These are phyloP conservation scores for Skeletonema tropicum DNA, from an alignment of 108 stramenopile genomes.

Conservation along the genomic window DNA sequence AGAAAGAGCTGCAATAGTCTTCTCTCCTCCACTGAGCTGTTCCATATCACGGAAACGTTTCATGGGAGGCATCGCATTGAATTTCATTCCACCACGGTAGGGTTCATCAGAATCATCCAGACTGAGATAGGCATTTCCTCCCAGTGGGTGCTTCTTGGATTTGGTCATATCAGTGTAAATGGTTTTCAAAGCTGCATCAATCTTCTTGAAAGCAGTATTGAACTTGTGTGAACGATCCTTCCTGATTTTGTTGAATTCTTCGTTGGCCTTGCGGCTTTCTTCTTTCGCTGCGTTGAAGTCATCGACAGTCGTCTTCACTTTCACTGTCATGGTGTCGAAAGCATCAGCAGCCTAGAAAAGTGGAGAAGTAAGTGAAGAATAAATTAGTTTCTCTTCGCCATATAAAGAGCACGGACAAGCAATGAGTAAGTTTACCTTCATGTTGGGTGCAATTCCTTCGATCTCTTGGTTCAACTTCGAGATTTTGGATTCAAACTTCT, in stretches of 20 bases:
- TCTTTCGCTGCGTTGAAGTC: conserved; percentile 82
- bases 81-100: conserved; percentile 96
- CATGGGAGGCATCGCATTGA: conserved; percentile 99
- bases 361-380: conserved; percentile 1
- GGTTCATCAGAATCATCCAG: conserved; percentile 95
- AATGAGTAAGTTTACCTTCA: conserved; percentile 72
- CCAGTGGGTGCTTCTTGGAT: conserved; percentile 89
- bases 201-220: conserved; percentile 86
- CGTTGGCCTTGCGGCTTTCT: conserved; percentile 72
- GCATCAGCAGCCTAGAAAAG: conserved; percentile 76
- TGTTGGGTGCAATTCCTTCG: conserved; percentile 94
- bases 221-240: conserved; percentile 80
- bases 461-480: conserved; percentile 76
- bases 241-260: conserved; percentile 78
- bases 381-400: not conserved
- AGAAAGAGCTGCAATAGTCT: conserved; percentile 98
- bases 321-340: conserved; percentile 75
- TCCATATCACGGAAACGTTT: conserved; percentile 99
- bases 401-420: not conserved
- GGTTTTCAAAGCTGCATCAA: conserved; percentile 87
- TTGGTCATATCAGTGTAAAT: conserved; percentile 97
- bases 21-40: conserved; percentile 99
- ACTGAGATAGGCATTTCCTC: conserved; percentile 93
- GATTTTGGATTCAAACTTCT: conserved; percentile 81
- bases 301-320: conserved; percentile 75